Base-by-base conservation (phyloP, 2,329 filamentous ascomycete genomes). In the Xylaria digitata region DNA sequence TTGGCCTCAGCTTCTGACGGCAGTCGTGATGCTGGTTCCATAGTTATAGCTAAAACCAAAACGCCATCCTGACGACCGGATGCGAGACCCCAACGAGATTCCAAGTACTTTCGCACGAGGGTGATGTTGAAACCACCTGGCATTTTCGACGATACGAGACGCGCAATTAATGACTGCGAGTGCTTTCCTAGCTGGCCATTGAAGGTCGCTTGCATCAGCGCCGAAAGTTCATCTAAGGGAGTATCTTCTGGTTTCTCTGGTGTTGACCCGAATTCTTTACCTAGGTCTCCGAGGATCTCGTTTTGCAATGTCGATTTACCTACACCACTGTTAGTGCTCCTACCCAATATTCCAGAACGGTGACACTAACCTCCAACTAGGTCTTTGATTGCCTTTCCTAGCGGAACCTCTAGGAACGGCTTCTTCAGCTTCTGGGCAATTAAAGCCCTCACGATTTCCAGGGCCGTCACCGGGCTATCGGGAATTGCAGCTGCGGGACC, bases 81-180 rank as follows among this genome's bases (percentile, higher is more conserved):
- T 3, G 86, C 93, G 65, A 99, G 84, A 63, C 96, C 96, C 94
- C 95, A 99, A 80, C 93, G 88, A 17, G 92, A 93, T 83, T 97
- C 95, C 50, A 99, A 84, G 78, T 99, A 96, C 82, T 99, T 99
- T 76, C 96, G 89, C 53, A 96, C 93, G 13, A 93, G 87, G 76
- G 95, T 98, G 80, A 98, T 98, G 80, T 98, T 99, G 88, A 99
- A 99, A 69, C 96, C 96, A 83, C 95, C 96, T 54, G 96, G 96
- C 96, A 99, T 99, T 84, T 99, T 99, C 34, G 96, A 97, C 1
- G 96, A 98, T 49, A 99, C 96, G 78, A 99, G 85, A 73, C 96
- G 91, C 56, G 96, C 96, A 79, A 99, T 91, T 64, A 99, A 87
- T 2, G 94, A 96, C 61, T 92, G 91, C 0, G 96, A 97, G 75